Evolutionary conservation across 2,329 filamentous ascomycete species (phyloP), one percentile per base, ranked within the genome.

Genomic region (Fusarium circinatum): DNA sequence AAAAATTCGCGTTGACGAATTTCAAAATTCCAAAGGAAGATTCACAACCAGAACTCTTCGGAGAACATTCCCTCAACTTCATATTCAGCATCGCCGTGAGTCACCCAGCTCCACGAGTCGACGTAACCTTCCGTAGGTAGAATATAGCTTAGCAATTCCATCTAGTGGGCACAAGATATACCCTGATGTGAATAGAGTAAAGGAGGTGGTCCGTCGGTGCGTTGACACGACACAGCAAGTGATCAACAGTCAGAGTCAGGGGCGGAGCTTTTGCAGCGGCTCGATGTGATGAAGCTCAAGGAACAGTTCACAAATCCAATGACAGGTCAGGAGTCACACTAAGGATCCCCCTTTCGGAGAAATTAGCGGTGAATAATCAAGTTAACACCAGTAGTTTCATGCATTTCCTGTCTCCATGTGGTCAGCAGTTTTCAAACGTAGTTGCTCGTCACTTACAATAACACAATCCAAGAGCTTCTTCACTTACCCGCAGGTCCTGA

Each of bases 381-480:
- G 2, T 11, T 17, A 4, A 8, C 18, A 26, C 28, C 24, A 4
- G 41, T n/a, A 5, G 12, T 39, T 30, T 26, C 22, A 10, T 47
- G 20, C 10, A 11, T 3, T 26, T 11, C 20, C 22, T 49, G 26
- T 18, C 20, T 11, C 10, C 11, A 22, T 28, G 28, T n/a, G 10
- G 4, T 11, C 45, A 47, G 9, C 41, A 32, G 14, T 69, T 64
- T 70, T 70, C 65, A 58, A 69, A 58, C 18, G 14, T 8, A 44
- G 30, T 47, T 57, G n/a, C 28, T 44, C 42, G 24, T 55, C 9
- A 45, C 38, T 51, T 36, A 13, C 9, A n/a, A 15, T 11, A 22
- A 22, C 22, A 18, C 12, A 44, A 38, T 18, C 39, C 11, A 36
- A 39, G 15, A 26, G 30, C 30, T 47, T 7, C 22, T 24, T 17